phyloP scores from a whole-genome alignment of 768 basidiomycete species.

The Hirschioporus abietinus region DNA sequence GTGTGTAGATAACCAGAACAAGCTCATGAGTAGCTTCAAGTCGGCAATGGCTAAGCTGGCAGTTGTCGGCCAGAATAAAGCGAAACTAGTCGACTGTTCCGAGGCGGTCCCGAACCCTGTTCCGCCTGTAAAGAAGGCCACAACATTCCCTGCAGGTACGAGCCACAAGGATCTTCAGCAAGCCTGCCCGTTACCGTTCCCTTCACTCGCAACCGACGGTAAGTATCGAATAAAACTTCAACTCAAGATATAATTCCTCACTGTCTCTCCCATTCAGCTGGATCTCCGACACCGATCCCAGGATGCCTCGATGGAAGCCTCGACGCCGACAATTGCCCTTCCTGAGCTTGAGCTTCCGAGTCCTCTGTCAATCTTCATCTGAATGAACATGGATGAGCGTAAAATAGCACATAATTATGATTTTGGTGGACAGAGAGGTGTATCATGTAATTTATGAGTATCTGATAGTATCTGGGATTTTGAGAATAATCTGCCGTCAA shows the following conservation, averaged over 20 bases:
- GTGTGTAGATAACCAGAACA: slow-evolving; percentile 23
- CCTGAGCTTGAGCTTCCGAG: too few relatives aligned
- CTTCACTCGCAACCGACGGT: neutral
- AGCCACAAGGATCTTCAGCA: slow-evolving; percentile 3
- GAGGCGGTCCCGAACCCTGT: slow-evolving; percentile 37
- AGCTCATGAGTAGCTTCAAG: slow-evolving; percentile 31
- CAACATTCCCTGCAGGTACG: slow-evolving; percentile 1
- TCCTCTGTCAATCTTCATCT: too few relatives aligned
- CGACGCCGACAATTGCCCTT: slow-evolving; percentile 1
- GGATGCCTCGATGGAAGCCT: neutral
- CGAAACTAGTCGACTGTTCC: slow-evolving; percentile 36
- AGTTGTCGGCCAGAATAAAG: slow-evolving; percentile 34
- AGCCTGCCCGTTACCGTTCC: slow-evolving; percentile 1
- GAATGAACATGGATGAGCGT: neutral
- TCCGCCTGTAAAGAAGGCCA: slow-evolving; percentile 21
- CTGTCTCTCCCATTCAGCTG: neutral
- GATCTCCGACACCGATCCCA: neutral
- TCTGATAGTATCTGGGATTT: too few relatives aligned
- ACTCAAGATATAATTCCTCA: neutral
- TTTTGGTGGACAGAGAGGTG: neutral
- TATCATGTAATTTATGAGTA: too few relatives aligned
- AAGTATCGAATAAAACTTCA: neutral
- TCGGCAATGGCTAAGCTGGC: slow-evolving; percentile 40
- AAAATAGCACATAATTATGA: neutral
- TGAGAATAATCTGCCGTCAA: too few relatives aligned